These are phyloP conservation scores for Prunus davidiana DNA, from an alignment of 306 rosid genomes.

Conservation along the genomic window DNA sequence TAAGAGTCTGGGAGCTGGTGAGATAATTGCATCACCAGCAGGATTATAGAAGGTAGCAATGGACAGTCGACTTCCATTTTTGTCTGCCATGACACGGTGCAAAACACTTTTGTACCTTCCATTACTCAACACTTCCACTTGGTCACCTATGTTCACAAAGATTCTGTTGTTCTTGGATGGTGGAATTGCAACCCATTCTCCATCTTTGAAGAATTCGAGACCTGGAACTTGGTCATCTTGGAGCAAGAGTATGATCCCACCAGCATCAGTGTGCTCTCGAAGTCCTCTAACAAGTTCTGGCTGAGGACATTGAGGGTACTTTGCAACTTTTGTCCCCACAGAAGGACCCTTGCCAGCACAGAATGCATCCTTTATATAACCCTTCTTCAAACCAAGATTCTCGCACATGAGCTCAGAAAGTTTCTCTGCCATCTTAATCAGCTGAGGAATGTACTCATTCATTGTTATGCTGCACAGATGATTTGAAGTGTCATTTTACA, in stretches of 20 bases:
- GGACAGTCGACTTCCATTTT: constrained; percentile 68
- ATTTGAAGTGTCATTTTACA: neutral
- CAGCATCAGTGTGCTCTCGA: constrained; percentile 91
- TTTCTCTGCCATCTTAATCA: constrained; percentile 61
- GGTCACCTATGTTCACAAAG: constrained; percentile 90
- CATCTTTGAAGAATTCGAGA: constrained; percentile 66
- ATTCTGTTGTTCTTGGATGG: constrained; percentile 77
- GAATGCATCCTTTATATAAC: constrained; percentile 52
- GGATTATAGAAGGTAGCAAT: constrained; percentile 86
- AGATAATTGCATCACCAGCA: constrained; percentile 57
- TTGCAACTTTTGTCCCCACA: constrained; percentile 87
- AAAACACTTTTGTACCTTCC: constrained; percentile 58
- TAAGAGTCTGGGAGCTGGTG: constrained; percentile 57
- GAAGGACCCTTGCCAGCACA: constrained; percentile 55
- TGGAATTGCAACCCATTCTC: constrained; percentile 78
- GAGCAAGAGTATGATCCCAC: constrained; percentile 84
- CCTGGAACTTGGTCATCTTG: constrained; percentile 91
- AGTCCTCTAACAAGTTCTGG: constrained; percentile 78
- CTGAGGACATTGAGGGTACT: constrained; percentile 61
- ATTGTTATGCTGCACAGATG: constrained; percentile 53
- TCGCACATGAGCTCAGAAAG: constrained; percentile 68
- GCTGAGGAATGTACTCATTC: constrained; percentile 64
- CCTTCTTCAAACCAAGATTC: constrained; percentile 65
- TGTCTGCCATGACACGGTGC: constrained; percentile 76
- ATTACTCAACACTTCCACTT: constrained; percentile 62